Evolutionary conservation across 371 early-diverging fungal genomes (phyloP).

Genomic region (Apophysomyces variabilis): DNA sequence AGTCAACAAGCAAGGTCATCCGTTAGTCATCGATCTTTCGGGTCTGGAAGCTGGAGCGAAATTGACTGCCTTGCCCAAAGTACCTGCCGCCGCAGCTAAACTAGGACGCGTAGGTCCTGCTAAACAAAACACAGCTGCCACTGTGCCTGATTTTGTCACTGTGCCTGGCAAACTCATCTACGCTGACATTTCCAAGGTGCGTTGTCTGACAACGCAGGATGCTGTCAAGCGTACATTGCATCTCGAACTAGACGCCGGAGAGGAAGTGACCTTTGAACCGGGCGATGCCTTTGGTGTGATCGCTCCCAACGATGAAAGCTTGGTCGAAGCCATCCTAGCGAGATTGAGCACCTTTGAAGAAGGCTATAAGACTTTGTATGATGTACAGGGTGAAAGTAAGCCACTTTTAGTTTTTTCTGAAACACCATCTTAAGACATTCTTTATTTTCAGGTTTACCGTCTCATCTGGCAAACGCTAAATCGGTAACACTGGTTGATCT

Average conservation of each 20-base stretch:
- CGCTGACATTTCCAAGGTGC: conserved; percentile 51
- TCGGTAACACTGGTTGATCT: conserved; percentile 60
- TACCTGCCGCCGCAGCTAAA: conserved; percentile 57
- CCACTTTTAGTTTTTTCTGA: not conserved
- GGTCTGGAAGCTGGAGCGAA: conserved; percentile 56
- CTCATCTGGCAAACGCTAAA: conserved; percentile 60
- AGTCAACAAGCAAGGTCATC: conserved; percentile 25
- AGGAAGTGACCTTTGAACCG: conserved; percentile 65
- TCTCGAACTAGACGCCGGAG: conserved; percentile 63
- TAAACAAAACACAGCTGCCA: conserved; percentile 20
- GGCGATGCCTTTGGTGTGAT: conserved; percentile 90
- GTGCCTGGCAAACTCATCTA: conserved; percentile 50
- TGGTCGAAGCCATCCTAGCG: conserved; percentile 60
- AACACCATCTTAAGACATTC: not conserved
- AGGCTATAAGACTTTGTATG: conserved; percentile 37
- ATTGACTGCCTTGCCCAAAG: conserved; percentile 69
- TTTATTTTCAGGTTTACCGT: conserved; percentile 51
- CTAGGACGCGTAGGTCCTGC: conserved; percentile 22
- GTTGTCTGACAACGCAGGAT: conserved; percentile 58
- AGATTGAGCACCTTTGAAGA: conserved; percentile 47
- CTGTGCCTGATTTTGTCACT: conserved; percentile 46
- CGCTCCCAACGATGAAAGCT: conserved; percentile 73
- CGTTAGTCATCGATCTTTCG: conserved; percentile 53
- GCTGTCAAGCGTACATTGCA: conserved; percentile 80
- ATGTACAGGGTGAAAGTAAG: conserved; percentile 46